Base-by-base conservation (phyloP, 495 filamentous ascomycete species). In the Talaromyces borbonicus region DNA sequence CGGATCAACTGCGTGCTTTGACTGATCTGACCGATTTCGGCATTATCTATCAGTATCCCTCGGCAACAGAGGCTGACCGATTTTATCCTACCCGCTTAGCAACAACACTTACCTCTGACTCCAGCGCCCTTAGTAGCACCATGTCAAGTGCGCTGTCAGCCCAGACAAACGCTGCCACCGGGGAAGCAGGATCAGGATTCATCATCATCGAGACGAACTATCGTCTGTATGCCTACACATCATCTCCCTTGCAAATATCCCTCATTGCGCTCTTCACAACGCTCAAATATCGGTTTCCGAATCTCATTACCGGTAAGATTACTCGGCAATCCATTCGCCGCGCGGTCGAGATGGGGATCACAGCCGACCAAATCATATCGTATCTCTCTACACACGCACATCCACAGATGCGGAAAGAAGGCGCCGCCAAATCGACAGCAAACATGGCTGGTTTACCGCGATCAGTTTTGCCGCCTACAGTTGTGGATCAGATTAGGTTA, bases 181-280 rank as follows among this genome's bases (percentile, higher is more conserved):
- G 58, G 31, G 69, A 74, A 30, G 56, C 73, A 11, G 79, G 81
- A 45, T 60, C 67, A 0, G 90, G 90, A 27, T 90, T 89, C 70
- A 87, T 98, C 56, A 85, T 98, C 53, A 74, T 97, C 53, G 92
- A 98, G 72, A 98, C 92, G n/a, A 98, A 98, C 67, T 96, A 96
- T 67, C 85, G 92, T 22, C 65, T 98, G 52, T 98, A 98, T 66
- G 92, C 92, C 24, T 98, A 97, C 67, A 96, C 93, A 5, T 80
- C 79, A 19, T 95, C 88, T 0, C 85, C 87, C 0, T 75, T 98
- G 0, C 89, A 94, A 60, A 97, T 96, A 52, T 85, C 87, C 43
- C 84, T 98, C 39, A 79, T 98, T n/a, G 78, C 81, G 25, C 81
- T 98, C 49, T 98, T 98, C 67, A 75, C 80, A 23, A 79, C 81